Percentiles rank a stretch among this genome's conserved stretches.
Conservation (phyloP, 495 filamentous ascomycete genomes). For the Aspergillus panamensis region DNA sequence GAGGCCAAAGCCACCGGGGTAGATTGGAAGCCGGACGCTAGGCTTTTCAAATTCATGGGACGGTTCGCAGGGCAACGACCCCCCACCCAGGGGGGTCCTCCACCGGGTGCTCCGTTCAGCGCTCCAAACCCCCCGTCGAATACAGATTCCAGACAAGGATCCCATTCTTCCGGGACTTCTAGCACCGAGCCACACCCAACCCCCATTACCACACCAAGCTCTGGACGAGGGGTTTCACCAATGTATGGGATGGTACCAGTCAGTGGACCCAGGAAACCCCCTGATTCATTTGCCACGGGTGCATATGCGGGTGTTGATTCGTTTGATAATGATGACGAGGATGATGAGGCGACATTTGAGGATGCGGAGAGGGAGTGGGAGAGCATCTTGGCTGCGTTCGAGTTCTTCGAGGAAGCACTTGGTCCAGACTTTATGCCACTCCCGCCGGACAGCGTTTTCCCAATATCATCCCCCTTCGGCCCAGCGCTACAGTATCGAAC, state of each 20-base stretch:
- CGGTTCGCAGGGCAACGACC: slow-evolving; percentile 36
- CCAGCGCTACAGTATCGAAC: slow-evolving; percentile 77
- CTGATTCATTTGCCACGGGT: slow-evolving; percentile 36
- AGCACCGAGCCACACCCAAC: slow-evolving; percentile 5
- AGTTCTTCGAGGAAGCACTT: slow-evolving; percentile 59
- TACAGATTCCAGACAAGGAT: background rate
- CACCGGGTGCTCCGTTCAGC: slow-evolving; percentile 21
- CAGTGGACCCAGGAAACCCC: slow-evolving; percentile 36
- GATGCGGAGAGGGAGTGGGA: slow-evolving; percentile 80
- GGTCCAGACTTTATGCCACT: slow-evolving; percentile 76
- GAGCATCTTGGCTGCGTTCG: slow-evolving; percentile 65
- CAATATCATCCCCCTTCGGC: slow-evolving; percentile 74
- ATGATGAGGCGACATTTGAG: slow-evolving; percentile 58
- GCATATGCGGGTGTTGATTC: slow-evolving; percentile 19
- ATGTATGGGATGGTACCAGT: slow-evolving; percentile 56
- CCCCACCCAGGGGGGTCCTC: slow-evolving; percentile 16
- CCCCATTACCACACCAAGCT: background rate
- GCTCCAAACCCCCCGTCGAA: slow-evolving; percentile 5
- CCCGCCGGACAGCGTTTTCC: slow-evolving; percentile 62
- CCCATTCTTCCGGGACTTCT: background rate
- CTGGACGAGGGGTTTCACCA: slow-evolving; percentile 25
- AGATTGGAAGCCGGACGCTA: slow-evolving; percentile 56
- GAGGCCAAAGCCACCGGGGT: slow-evolving; percentile 44
- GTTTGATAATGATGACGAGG: slow-evolving; percentile 44
- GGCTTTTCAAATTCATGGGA: slow-evolving; percentile 45